Conservation (phyloP, 805 yeast genomes). For the Saccharomycopsis babjevae region DNA sequence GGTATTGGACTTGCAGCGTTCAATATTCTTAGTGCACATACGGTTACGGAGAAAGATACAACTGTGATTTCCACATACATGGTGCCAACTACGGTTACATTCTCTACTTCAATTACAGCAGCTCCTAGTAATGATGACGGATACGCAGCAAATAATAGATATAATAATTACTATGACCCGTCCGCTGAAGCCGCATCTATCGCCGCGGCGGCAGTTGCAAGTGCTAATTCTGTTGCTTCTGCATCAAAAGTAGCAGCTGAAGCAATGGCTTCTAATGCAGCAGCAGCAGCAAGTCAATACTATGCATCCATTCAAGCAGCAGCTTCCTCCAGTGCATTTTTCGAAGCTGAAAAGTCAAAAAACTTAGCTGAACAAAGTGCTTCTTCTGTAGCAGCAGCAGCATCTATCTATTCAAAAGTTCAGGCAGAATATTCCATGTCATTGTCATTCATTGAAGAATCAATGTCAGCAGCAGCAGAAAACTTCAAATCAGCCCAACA, state of each 20-base stretch:
- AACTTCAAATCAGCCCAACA: neutral
- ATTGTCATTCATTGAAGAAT: neutral
- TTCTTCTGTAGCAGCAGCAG: neutral
- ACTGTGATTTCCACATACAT: slow-evolving; percentile 4
- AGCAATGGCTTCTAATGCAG: neutral
- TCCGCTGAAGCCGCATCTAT: neutral
- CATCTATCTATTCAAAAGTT: neutral
- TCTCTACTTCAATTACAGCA: neutral
- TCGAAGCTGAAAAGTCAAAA: neutral
- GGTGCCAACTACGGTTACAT: slow-evolving; percentile 13
- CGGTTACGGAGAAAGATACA: slow-evolving; percentile 5
- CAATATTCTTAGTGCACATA: slow-evolving; percentile 12
- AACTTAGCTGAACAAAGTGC: neutral
- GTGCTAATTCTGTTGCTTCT: neutral
- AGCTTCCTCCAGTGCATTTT: neutral
- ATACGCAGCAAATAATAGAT: neutral
- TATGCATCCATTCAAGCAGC: neutral
- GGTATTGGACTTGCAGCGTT: slow-evolving; percentile 17
- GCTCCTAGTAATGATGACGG: neutral
- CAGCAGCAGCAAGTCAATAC: neutral
- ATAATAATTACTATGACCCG: neutral
- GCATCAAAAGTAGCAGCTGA: neutral
- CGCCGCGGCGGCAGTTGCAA: neutral
- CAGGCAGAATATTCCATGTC: neutral
- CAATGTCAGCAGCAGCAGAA: neutral